A percentile compares a stretch with the other conserved stretches of the same genome.
Evolutionary conservation across 805 yeast genomes (phyloP).

Genomic region (Saccharomycopsis selenospora): DNA sequence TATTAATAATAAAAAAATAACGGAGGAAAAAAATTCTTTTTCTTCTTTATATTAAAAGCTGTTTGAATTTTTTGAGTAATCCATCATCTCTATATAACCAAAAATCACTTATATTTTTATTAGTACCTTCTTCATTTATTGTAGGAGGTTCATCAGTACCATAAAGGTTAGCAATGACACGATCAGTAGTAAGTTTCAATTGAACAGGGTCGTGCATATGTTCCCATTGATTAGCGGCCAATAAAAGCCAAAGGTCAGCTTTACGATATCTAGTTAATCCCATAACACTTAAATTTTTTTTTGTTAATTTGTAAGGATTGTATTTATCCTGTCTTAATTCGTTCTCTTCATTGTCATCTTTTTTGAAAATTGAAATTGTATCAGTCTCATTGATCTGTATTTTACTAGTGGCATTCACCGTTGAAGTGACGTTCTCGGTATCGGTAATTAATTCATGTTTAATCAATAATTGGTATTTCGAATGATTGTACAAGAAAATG

Average conservation of each 20-base stretch:
- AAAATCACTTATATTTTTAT: neutral
- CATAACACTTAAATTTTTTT: slow-evolving; percentile 33
- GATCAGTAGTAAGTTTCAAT: slow-evolving; percentile 4
- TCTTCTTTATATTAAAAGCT: too few relatives aligned
- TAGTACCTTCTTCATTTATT: neutral
- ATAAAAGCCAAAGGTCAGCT: slow-evolving; percentile 66
- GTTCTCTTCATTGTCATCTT: slow-evolving; percentile 18
- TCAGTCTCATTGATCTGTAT: neutral
- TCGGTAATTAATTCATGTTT: slow-evolving; percentile 4
- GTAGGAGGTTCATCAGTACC: too few relatives aligned
- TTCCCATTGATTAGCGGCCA: slow-evolving; percentile 71
- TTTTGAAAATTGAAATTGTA: slow-evolving; percentile 10
- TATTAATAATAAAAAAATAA: too few relatives aligned
- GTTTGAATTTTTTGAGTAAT: slow-evolving; percentile 8
- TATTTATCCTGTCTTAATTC: slow-evolving; percentile 28
- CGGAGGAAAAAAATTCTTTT: too few relatives aligned
- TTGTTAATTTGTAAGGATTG: slow-evolving; percentile 32
- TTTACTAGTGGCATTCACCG: slow-evolving; percentile 4
- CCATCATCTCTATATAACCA: slow-evolving; percentile 14
- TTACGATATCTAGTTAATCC: slow-evolving; percentile 64
- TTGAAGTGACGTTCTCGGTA: slow-evolving; percentile 4
- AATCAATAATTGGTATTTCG: slow-evolving; percentile 26
- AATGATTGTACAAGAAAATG: slow-evolving; percentile 34
- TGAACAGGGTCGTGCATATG: slow-evolving; percentile 7
- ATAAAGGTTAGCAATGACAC: slow-evolving; percentile 1